phyloP scores from a whole-genome alignment of 495 filamentous ascomycete genomes.

The Daldinia bambusicola region DNA sequence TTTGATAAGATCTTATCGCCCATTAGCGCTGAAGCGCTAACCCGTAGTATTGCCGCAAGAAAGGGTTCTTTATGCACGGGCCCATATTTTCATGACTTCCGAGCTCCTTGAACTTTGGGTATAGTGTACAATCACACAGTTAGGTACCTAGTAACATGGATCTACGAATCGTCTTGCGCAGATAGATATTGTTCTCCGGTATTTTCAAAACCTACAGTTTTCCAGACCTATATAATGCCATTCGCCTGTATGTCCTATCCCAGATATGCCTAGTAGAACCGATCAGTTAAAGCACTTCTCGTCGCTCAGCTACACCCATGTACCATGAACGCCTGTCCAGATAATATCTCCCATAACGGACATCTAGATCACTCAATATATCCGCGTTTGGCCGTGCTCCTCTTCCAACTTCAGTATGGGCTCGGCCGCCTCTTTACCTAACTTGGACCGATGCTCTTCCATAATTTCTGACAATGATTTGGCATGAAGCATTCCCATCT shows the following conservation, averaged over 20 bases:
- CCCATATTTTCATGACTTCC: neutral
- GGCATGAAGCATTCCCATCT: conserved; percentile 60
- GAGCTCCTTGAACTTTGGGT: too few species aligned
- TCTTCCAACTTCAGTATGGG: conserved; percentile 13
- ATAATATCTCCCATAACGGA: conserved; percentile 5
- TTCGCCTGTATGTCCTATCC: conserved; percentile 11
- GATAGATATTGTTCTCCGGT: neutral
- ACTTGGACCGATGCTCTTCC: conserved; percentile 38
- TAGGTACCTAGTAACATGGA: conserved; percentile 1
- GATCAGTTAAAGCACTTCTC: conserved; percentile 9
- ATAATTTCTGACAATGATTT: conserved; percentile 50
- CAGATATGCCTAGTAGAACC: conserved; percentile 15
- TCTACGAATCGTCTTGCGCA: neutral
- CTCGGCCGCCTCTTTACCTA: conserved; percentile 19
- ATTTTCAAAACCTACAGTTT: conserved; percentile 20
- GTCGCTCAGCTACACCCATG: conserved; percentile 19
- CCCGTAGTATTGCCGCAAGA: conserved; percentile 24
- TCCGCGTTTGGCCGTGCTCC: conserved; percentile 21
- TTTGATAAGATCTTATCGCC: conserved; percentile 16
- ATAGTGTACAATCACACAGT: too few species aligned
- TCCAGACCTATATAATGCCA: conserved; percentile 16
- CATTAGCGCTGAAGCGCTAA: neutral
- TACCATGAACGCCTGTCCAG: conserved; percentile 30
- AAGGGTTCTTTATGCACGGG: neutral
- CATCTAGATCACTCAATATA: conserved; percentile 7